Conservation (phyloP, 805 yeast species). For the Nakazawaea peltata region DNA sequence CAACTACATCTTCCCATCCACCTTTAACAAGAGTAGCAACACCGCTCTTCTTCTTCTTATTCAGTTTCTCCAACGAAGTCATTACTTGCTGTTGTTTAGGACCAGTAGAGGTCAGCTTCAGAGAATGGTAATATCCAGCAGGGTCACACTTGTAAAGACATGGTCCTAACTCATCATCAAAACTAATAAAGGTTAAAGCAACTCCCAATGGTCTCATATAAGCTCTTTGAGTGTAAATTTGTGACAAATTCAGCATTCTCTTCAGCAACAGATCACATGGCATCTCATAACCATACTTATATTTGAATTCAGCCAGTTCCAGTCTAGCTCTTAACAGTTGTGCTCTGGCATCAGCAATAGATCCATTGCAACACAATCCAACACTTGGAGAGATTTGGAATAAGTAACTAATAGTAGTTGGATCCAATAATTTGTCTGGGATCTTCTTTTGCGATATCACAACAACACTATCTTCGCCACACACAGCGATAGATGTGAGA, state of each 20-base stretch:
- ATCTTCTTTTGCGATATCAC: conserved; percentile 92
- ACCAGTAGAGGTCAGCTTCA: conserved; percentile 89
- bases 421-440: conserved; percentile 88
- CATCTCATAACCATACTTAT: conserved; percentile 94
- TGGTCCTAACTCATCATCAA: conserved; percentile 89
- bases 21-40: conserved; percentile 45
- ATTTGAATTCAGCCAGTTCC: conserved; percentile 94
- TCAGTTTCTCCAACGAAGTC: conserved; percentile 83
- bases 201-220: conserved; percentile 98
- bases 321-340: conserved; percentile 84
- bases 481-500: conserved; percentile 80
- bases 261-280: conserved; percentile 90
- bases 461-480: conserved; percentile 82
- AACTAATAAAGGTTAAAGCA: conserved; percentile 78
- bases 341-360: conserved; percentile 92
- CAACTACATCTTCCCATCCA: conserved; percentile 84
- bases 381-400: conserved; percentile 74
- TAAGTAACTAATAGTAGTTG: conserved; percentile 77
- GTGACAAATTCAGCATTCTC: conserved; percentile 92
- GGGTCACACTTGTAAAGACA: conserved; percentile 91
- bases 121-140: conserved; percentile 90
- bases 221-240: conserved; percentile 94
- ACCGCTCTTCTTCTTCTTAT: conserved; percentile 46
- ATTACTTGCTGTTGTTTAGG: conserved; percentile 96
- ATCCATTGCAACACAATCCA: conserved; percentile 91